Evolutionary conservation across 805 yeast genomes (phyloP).

Genomic region (Ogataea minuta): DNA sequence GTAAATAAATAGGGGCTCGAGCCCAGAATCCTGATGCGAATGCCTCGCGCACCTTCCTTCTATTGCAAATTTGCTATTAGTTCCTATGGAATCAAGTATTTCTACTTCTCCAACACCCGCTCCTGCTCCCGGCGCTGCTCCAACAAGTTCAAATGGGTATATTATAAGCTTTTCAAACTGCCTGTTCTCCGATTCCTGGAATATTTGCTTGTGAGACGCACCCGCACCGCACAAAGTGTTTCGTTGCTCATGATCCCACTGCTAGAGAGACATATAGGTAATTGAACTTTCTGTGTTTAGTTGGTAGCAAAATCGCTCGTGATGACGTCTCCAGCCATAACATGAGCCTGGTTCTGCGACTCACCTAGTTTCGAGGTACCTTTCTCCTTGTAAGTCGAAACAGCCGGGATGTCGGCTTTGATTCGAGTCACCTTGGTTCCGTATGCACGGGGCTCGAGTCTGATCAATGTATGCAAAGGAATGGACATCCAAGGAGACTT

Average conservation of each 20-base stretch:
- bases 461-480: conserved; percentile 91
- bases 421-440: conserved; percentile 84
- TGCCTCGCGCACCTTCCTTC: conserved; percentile 7
- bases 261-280: conserved; percentile 9
- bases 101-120: conserved; percentile 8
- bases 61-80: conserved; percentile 15
- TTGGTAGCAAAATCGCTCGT: conserved; percentile 18
- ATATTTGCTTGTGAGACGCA: conserved; percentile 15
- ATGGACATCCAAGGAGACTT: conserved; percentile 99
- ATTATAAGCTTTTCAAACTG: conserved; percentile 2
- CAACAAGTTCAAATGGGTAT: not conserved
- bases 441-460: conserved; percentile 93
- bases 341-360: conserved; percentile 35
- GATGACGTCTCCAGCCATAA: conserved; percentile 51
- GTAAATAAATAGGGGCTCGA: conserved; percentile 8
- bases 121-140: not conserved
- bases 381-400: conserved; percentile 91
- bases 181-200: conserved; percentile 8
- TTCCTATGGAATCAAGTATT: conserved; percentile 12
- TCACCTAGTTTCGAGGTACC: conserved; percentile 75
- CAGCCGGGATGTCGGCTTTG: conserved; percentile 97
- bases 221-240: conserved; percentile 18
- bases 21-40: not conserved
- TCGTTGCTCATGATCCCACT: conserved; percentile 20
- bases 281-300: not conserved